A percentile compares a stretch with the other conserved stretches of the same genome.
Evolutionary conservation across 352 stramenopile species (phyloP).

Genomic region (Globisporangium polare): DNA sequence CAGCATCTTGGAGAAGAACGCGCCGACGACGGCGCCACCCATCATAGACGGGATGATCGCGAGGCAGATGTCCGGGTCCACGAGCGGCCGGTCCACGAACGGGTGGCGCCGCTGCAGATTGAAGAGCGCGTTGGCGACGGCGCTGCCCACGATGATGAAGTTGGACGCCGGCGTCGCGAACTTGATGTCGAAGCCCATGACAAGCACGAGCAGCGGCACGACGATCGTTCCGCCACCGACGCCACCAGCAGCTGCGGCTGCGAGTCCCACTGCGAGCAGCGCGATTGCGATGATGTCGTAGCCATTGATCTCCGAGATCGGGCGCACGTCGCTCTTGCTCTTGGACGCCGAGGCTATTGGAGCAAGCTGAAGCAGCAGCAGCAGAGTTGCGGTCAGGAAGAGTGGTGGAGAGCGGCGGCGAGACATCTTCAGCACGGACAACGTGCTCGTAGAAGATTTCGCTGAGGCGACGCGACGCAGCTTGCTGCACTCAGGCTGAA

Average conservation of each 20-base stretch:
- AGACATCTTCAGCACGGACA: neutral
- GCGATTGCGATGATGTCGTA: slow-evolving; percentile 39
- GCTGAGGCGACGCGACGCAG: neutral
- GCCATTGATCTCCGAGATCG: slow-evolving; percentile 37
- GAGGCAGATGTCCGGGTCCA: slow-evolving; percentile 49
- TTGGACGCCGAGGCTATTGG: neutral
- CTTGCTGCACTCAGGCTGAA: neutral
- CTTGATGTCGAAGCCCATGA: slow-evolving; percentile 71
- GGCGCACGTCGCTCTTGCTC: slow-evolving; percentile 13
- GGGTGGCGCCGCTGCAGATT: slow-evolving; percentile 58
- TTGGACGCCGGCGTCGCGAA: slow-evolving; percentile 52
- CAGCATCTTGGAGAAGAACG: slow-evolving; percentile 56
- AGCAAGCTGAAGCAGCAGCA: neutral
- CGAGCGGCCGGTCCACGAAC: slow-evolving; percentile 44
- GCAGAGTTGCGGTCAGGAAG: neutral
- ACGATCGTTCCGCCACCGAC: slow-evolving; percentile 48
- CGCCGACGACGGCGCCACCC: slow-evolving; percentile 43
- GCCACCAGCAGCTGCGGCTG: slow-evolving; percentile 35
- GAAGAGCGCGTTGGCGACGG: slow-evolving; percentile 53
- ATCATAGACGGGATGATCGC: slow-evolving; percentile 63
- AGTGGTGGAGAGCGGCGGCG: neutral
- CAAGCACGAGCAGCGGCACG: slow-evolving; percentile 51
- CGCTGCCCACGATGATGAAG: slow-evolving; percentile 56
- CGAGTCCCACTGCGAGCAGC: slow-evolving; percentile 43
- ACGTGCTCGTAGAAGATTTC: neutral